These are phyloP conservation scores for Phyllosticta capitalensis DNA, from an alignment of 2,329 filamentous ascomycete species.

Conservation along the genomic window DNA sequence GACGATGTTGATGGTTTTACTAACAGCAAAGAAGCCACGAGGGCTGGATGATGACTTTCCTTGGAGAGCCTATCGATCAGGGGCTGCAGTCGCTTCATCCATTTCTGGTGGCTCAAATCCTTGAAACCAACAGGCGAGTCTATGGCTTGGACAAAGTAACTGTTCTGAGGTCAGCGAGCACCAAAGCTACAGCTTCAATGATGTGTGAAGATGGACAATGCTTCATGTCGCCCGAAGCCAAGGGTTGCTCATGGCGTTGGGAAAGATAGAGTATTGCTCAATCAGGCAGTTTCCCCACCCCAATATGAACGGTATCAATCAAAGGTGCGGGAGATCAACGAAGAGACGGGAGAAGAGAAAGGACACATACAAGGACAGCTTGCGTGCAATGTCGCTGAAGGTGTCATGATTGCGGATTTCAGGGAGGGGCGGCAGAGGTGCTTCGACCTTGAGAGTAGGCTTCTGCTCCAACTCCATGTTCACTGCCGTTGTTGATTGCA, in stretches of 20 bases:
- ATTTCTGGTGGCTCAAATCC: conserved; percentile 58
- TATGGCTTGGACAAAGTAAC: conserved; percentile 46
- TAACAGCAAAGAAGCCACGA: conserved; percentile 65
- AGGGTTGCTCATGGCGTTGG: background rate
- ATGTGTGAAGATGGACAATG: background rate
- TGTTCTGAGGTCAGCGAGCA: conserved; percentile 13
- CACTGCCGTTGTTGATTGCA: background rate
- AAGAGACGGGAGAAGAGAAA: background rate
- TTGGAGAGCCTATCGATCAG: conserved; percentile 56
- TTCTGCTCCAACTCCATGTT: conserved; percentile 4
- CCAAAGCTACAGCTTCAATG: background rate
- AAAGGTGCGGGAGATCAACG: background rate
- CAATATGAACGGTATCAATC: background rate
- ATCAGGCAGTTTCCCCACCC: background rate
- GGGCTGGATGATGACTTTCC: conserved; percentile 56
- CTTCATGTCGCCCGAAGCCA: background rate
- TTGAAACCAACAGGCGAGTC: conserved; percentile 61
- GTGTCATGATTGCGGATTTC: conserved; percentile 48
- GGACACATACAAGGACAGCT: conserved; percentile 48
- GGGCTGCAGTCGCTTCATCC: conserved; percentile 46
- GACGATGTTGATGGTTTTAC: conserved; percentile 22
- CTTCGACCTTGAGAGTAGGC: conserved; percentile 2
- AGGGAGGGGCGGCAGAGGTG: conserved; percentile 36
- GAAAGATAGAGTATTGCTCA: background rate
- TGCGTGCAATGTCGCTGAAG: conserved; percentile 57